Conservation (phyloP, 2,329 filamentous ascomycete species). For the Fusarium bulbicola region DNA sequence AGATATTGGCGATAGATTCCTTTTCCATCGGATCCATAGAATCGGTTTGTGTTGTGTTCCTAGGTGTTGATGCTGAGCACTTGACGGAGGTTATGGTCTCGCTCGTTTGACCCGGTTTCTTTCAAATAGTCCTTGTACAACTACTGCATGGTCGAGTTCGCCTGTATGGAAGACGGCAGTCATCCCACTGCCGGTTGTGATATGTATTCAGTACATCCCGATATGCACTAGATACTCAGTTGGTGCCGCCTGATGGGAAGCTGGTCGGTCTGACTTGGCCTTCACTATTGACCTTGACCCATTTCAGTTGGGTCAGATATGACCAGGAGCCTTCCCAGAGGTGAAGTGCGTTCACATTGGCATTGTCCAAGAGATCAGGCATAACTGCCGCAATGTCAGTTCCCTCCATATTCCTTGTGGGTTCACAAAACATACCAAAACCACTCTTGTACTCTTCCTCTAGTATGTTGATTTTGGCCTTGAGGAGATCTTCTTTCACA, state of each 20-base stretch:
- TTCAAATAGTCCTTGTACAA: background rate
- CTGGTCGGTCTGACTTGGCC: constrained; percentile 74
- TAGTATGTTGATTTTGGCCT: constrained; percentile 74
- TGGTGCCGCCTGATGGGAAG: constrained; percentile 71
- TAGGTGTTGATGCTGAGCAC: background rate
- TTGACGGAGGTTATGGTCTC: background rate
- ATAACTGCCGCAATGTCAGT: constrained; percentile 60
- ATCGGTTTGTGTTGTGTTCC: background rate
- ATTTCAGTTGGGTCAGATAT: constrained; percentile 78
- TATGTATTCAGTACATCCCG: background rate
- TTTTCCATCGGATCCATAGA: background rate
- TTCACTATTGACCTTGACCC: constrained; percentile 75
- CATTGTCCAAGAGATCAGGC: constrained; percentile 76
- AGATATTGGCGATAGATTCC: background rate
- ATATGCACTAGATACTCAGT: constrained; percentile 2
- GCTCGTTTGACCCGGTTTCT: background rate
- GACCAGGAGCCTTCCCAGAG: constrained; percentile 88
- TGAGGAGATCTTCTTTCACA: constrained; percentile 79
- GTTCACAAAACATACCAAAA: constrained; percentile 71
- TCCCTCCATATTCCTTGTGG: background rate
- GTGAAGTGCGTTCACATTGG: constrained; percentile 72
- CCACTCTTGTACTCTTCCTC: constrained; percentile 84
- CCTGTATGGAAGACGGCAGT: background rate
- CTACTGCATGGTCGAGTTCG: background rate
- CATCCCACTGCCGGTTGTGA: background rate